These are phyloP conservation scores for Sclerotinia trifoliorum DNA, from an alignment of 2,329 filamentous ascomycete species.

Conservation along the genomic window DNA sequence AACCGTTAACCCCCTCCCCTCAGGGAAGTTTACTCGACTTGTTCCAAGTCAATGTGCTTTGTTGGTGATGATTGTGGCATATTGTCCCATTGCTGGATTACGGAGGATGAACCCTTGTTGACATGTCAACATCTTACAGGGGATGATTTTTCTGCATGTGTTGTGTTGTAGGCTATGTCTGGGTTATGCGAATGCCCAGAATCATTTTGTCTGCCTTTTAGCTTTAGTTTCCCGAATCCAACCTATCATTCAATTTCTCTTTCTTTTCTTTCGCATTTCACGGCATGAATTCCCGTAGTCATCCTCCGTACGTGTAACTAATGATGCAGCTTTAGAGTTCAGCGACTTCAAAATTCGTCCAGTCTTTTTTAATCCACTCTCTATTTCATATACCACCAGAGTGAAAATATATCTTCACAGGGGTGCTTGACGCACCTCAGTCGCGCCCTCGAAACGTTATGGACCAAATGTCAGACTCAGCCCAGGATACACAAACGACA, in stretches of 20 bases:
- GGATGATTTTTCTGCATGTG: slow-evolving; percentile 22
- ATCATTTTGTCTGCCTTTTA: background rate
- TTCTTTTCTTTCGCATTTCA: slow-evolving; percentile 17
- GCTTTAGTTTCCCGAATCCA: background rate
- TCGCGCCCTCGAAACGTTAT: slow-evolving; percentile 16
- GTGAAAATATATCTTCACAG: slow-evolving; percentile 22
- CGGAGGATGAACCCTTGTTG: slow-evolving; percentile 8
- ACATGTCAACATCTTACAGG: slow-evolving; percentile 18
- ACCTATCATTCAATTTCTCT: slow-evolving; percentile 18
- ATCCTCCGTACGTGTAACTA: slow-evolving; percentile 19
- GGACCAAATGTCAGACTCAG: slow-evolving; percentile 20
- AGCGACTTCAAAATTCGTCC: background rate
- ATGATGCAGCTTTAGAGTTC: slow-evolving; percentile 14
- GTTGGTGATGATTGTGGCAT: background rate
- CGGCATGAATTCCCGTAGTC: slow-evolving; percentile 1
- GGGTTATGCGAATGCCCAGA: background rate
- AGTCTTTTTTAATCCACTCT: slow-evolving; percentile 14
- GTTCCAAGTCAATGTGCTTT: slow-evolving; percentile 17
- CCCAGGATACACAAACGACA: slow-evolving; percentile 19
- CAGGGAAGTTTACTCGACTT: background rate
- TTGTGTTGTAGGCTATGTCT: slow-evolving; percentile 12
- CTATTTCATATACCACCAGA: background rate
- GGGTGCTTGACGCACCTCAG: slow-evolving; percentile 22
- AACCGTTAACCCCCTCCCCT: background rate
- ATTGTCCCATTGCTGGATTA: background rate